Conservation (phyloP, 1,139 yeast species). For the Lodderomyces elongisporus region DNA sequence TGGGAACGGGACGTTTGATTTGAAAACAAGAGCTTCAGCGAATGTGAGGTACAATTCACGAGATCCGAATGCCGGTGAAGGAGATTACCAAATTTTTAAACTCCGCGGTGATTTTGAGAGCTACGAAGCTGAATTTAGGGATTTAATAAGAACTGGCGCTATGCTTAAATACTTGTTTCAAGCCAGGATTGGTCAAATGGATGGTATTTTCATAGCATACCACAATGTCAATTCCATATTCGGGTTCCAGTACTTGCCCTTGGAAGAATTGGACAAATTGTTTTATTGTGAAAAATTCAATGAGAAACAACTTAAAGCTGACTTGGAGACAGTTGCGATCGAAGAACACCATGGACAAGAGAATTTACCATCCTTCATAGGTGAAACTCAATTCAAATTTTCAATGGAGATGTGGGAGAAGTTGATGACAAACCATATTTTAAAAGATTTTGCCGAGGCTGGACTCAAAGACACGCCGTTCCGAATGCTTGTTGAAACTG, state of each 20-base stretch:
- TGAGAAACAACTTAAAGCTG: slow-evolving; percentile 6
- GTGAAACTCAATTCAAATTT: slow-evolving; percentile 65
- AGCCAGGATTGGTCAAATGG: slow-evolving; percentile 95
- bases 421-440: slow-evolving; percentile 36
- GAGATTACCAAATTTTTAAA: slow-evolving; percentile 61
- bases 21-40: slow-evolving; percentile 86
- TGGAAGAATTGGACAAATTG: slow-evolving; percentile 59
- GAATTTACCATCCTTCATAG: slow-evolving; percentile 46
- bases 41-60: slow-evolving; percentile 76
- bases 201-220: slow-evolving; percentile 88
- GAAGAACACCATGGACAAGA: slow-evolving; percentile 19
- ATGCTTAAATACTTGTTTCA: slow-evolving; percentile 82
- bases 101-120: slow-evolving; percentile 67
- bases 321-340: slow-evolving; percentile 11
- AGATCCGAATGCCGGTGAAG: slow-evolving; percentile 47
- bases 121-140: slow-evolving; percentile 72
- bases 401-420: slow-evolving; percentile 56
- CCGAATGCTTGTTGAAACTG: slow-evolving; percentile 21
- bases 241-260: slow-evolving; percentile 86
- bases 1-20: slow-evolving; percentile 87
- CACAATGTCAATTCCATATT: slow-evolving; percentile 78
- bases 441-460: slow-evolving; percentile 22
- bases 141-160: slow-evolving; percentile 66
- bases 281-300: slow-evolving; percentile 22
- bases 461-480: slow-evolving; percentile 15